Percentiles rank a stretch among this genome's conserved stretches.
Evolutionary conservation across 2,329 filamentous ascomycete species (phyloP).

Genomic region (Hypoxylon rubiginosum): DNA sequence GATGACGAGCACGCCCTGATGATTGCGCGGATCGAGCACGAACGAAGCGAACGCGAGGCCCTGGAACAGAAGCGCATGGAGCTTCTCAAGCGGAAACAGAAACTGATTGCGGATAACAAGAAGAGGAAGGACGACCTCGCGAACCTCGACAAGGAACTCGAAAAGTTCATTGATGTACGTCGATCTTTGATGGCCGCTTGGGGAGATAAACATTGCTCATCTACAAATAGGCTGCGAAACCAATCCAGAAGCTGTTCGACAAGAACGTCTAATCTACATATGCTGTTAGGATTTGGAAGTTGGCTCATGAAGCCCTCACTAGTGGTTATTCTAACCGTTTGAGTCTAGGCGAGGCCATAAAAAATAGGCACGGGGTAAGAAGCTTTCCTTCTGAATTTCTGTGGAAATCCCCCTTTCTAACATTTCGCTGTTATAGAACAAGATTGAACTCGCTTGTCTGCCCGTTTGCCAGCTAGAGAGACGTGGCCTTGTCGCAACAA

Average conservation of each 20-base stretch:
- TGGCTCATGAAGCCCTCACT: neutral
- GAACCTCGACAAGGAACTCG: slow-evolving; percentile 90
- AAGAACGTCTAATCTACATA: slow-evolving; percentile 61
- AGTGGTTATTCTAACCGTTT: neutral
- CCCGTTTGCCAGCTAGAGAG: neutral
- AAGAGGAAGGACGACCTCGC: slow-evolving; percentile 93
- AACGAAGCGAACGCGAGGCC: slow-evolving; percentile 84
- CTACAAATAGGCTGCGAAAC: slow-evolving; percentile 78
- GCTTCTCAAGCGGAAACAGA: slow-evolving; percentile 75
- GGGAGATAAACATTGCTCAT: slow-evolving; percentile 44
- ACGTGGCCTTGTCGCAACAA: neutral
- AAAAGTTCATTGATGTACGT: slow-evolving; percentile 91
- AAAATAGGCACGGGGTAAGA: slow-evolving; percentile 1
- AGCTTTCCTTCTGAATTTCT: neutral
- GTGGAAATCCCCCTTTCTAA: slow-evolving; percentile 3
- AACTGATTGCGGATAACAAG: slow-evolving; percentile 81
- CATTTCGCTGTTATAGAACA: neutral
- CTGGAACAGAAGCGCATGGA: slow-evolving; percentile 88
- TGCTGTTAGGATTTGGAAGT: neutral
- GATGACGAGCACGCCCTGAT: slow-evolving; percentile 85
- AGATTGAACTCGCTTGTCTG: neutral
- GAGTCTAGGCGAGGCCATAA: neutral
- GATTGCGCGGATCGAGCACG: slow-evolving; percentile 91
- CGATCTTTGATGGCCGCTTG: neutral
- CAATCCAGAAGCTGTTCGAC: slow-evolving; percentile 87